Evolutionary conservation across 768 basidiomycete species (phyloP).

Genomic region (Psilocybe azurescens): DNA sequence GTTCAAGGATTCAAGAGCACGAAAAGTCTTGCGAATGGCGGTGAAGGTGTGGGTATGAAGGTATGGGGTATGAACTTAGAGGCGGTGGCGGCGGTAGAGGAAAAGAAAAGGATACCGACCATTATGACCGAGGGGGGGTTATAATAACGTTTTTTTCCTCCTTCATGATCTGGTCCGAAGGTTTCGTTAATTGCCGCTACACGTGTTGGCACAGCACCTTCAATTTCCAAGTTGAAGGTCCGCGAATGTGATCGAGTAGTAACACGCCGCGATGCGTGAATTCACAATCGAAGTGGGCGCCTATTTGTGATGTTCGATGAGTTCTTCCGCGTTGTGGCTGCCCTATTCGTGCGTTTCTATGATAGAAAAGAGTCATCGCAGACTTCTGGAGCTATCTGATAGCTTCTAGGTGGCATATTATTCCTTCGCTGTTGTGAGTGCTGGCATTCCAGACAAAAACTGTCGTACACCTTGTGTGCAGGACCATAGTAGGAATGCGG

Average conservation of each 20-base stretch:
- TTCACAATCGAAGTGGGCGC: neutral
- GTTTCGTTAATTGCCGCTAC: conserved; percentile 3
- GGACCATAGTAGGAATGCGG: neutral
- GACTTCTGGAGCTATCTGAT: too few relatives aligned
- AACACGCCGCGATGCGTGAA: neutral
- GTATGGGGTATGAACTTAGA: too few relatives aligned
- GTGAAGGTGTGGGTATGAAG: neutral
- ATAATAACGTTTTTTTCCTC: neutral
- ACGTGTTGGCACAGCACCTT: neutral
- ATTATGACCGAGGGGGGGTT: neutral
- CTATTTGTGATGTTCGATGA: neutral
- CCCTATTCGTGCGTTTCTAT: neutral
- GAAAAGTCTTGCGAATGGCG: too few relatives aligned
- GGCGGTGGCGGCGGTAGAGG: neutral
- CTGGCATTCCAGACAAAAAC: too few relatives aligned
- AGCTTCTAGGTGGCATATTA: too few relatives aligned
- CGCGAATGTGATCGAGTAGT: neutral
- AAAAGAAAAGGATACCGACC: neutral
- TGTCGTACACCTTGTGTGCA: neutral
- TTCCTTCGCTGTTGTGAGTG: too few relatives aligned
- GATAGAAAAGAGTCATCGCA: neutral
- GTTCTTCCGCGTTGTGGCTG: neutral
- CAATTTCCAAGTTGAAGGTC: too few relatives aligned
- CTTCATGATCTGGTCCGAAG: neutral
- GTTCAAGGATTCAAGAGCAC: too few relatives aligned